These are phyloP conservation scores for Penicillium psychrofluorescens DNA, from an alignment of 495 filamentous ascomycete species.

Conservation along the genomic window DNA sequence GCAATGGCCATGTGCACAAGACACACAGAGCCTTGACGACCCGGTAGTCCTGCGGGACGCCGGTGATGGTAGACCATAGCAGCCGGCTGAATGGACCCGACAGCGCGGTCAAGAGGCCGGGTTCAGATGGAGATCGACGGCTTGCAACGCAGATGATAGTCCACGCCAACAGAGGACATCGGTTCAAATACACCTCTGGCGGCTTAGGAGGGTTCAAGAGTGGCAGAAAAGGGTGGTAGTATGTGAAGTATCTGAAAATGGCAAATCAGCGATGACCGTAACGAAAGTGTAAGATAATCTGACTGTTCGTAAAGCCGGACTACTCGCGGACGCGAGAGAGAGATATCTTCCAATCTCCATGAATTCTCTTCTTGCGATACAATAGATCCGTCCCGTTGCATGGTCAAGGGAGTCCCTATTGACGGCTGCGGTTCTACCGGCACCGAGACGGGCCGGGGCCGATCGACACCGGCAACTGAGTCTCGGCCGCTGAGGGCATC, in stretches of 20 bases:
- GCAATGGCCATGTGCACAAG: slow-evolving; percentile 87
- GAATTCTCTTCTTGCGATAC: slow-evolving; percentile 31
- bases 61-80: slow-evolving; percentile 74
- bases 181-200: slow-evolving; percentile 69
- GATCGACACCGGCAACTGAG: slow-evolving; percentile 16
- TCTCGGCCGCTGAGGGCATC: slow-evolving; percentile 29
- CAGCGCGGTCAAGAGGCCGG: slow-evolving; percentile 60
- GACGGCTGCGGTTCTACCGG: slow-evolving; percentile 29
- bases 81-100: slow-evolving; percentile 66
- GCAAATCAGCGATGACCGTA: slow-evolving; percentile 4
- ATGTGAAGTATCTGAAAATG: slow-evolving; percentile 55
- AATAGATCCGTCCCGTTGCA: slow-evolving; percentile 34
- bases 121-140: slow-evolving; percentile 62
- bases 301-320: slow-evolving; percentile 40
- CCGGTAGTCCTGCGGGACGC: slow-evolving; percentile 76
- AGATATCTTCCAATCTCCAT: slow-evolving; percentile 39
- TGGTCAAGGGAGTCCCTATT: slow-evolving; percentile 31
- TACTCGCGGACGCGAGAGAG: slow-evolving; percentile 30
- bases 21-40: slow-evolving; percentile 87
- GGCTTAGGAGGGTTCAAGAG: slow-evolving; percentile 65
- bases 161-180: slow-evolving; percentile 78
- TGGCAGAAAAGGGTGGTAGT: slow-evolving; percentile 80
- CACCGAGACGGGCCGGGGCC: slow-evolving; percentile 29
- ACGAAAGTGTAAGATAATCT: background rate
- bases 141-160: slow-evolving; percentile 75